These are phyloP conservation scores for Acanthamoeba lenticulata DNA, from an alignment of 208 protist species.

Conservation along the genomic window DNA sequence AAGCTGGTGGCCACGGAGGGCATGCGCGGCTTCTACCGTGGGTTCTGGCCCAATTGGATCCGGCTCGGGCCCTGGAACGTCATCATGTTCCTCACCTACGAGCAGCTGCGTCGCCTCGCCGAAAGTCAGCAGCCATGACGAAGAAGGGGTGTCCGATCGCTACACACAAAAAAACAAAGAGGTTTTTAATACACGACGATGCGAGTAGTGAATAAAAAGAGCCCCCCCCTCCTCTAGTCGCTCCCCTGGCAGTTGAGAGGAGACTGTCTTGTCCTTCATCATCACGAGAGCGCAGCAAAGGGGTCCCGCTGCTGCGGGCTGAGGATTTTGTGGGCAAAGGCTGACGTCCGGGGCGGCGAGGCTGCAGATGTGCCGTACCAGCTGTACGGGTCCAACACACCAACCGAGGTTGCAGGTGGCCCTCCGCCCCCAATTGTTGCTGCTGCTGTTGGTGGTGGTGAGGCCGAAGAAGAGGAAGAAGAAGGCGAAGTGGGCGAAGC, in stretches of 20 bases:
- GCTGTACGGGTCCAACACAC: no score
- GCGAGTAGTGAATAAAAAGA: not conserved
- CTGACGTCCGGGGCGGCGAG: constrained; percentile 27
- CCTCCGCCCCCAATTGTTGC: no score
- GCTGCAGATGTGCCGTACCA: not conserved
- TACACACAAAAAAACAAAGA: not conserved
- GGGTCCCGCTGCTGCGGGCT: constrained; percentile 16
- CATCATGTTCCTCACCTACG: constrained; percentile 72
- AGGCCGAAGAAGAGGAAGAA: not conserved
- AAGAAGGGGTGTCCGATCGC: no score
- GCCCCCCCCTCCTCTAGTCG: no score
- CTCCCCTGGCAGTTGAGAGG: not conserved
- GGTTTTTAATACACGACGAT: not conserved
- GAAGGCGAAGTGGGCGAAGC: not conserved
- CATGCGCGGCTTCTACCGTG: constrained; percentile 71
- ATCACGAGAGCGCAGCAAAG: constrained; percentile 9
- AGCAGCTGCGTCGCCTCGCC: constrained; percentile 9
- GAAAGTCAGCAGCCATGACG: not conserved
- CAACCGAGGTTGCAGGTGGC: no score
- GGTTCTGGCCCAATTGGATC: constrained; percentile 77
- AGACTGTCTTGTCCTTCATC: not conserved
- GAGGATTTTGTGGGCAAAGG: constrained; percentile 36
- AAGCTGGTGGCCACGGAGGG: constrained; percentile 71
- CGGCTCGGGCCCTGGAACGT: constrained; percentile 69
- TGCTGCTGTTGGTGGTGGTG: not conserved